Base-by-base conservation (phyloP, 106 monocot genomes). In the Iris macrosiphon region DNA sequence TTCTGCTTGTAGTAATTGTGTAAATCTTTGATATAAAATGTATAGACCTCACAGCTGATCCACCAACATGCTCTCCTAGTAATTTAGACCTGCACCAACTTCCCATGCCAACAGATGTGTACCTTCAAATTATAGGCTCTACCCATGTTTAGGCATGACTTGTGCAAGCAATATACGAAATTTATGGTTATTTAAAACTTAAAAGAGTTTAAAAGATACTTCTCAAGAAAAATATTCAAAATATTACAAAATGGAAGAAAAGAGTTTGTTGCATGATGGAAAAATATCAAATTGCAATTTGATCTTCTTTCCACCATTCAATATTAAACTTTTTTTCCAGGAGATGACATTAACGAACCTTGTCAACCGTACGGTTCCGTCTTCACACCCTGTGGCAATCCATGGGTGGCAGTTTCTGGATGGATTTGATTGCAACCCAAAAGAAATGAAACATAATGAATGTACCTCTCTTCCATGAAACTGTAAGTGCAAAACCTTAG, bases 381-480 rank as follows among this genome's bases (percentile, higher is more conserved):
- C 90, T 77, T 96, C 96, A 68, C 90, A 90, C n/a, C 90, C 96
- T 72, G 90, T 96, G 58, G 86, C 96, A 66, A 83, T 64, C 48
- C 71, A 83, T 22, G 59, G 38, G 41, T 63, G 40, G 49, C 38
- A 31, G 27, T 12, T 45, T 40, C 34, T 34, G 16, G 25, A 17
- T 12, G 12, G 10, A 47, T 64, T 70, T 56, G 57, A 34, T 60
- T 57, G 46, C 46, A 45, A 13, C 4, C 7, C 34, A 52, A 40
- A 64, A 59, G 74, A 72, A 64, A 96, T 43, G 55, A 90, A 96
- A 45, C 82, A 69, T 46, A 90, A 34, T 6, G 89, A 67, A 59
- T 96, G 96, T 72, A 90, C 78, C 75, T 96, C 96, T 72, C 85
- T 82, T 53, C 96, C 96, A 77, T 96, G 96, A 67, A 52, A 87